These are phyloP conservation scores for Fusarium albidum DNA, from an alignment of 2,329 filamentous ascomycete species.

Conservation along the genomic window DNA sequence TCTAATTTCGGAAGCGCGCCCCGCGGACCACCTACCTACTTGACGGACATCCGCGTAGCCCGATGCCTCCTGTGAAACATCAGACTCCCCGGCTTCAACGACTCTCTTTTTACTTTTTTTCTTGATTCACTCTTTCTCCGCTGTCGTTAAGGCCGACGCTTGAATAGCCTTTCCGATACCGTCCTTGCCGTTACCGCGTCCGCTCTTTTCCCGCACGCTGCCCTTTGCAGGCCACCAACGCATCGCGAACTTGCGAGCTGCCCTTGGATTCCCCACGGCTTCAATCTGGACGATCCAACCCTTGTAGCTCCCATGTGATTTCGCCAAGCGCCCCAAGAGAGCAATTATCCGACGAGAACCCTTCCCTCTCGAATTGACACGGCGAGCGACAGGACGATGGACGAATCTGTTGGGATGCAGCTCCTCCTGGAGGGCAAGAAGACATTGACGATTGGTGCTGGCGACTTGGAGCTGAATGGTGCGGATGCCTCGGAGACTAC, in stretches of 20 bases:
- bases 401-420: slow-evolving; percentile 38
- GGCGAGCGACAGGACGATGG: slow-evolving; percentile 26
- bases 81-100: background rate
- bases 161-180: background rate
- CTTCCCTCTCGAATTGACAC: slow-evolving; percentile 7
- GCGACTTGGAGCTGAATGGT: slow-evolving; percentile 47
- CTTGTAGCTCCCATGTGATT: slow-evolving; percentile 7
- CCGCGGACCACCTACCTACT: slow-evolving; percentile 29
- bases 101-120: slow-evolving; percentile 6
- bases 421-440: slow-evolving; percentile 44
- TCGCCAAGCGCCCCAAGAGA: slow-evolving; percentile 2
- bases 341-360: background rate
- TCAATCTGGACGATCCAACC: slow-evolving; percentile 8
- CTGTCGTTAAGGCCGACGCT: background rate
- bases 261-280: background rate
- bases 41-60: slow-evolving; percentile 25
- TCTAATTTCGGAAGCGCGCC: slow-evolving; percentile 33
- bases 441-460: slow-evolving; percentile 43
- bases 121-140: background rate
- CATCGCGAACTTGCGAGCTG: background rate
- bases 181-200: background rate
- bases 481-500: slow-evolving; percentile 30
- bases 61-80: slow-evolving; percentile 3
- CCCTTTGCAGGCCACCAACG: background rate
- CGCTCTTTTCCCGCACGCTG: slow-evolving; percentile 2